Conservation (phyloP, 805 yeast species). For the Wickerhamiella hasegawae region DNA sequence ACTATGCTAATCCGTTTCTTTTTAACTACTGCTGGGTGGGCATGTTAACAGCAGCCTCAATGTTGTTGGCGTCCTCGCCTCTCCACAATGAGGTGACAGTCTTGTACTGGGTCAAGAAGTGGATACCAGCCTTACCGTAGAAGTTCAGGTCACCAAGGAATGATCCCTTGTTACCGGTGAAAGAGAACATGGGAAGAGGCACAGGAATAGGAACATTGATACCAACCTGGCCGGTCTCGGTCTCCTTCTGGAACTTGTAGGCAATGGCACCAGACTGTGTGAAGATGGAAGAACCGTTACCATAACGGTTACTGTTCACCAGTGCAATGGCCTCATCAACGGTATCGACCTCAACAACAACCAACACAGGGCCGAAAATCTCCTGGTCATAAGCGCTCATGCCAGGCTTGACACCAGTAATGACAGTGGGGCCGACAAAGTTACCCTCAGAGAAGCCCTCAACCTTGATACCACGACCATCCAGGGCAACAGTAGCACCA, state of each 20-base stretch:
- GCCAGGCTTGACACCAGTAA: conserved; percentile 46
- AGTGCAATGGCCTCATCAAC: conserved; percentile 53
- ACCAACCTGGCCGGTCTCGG: conserved; percentile 66
- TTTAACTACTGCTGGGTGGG: conserved; percentile 35
- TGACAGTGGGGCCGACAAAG: conserved; percentile 57
- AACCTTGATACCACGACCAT: conserved; percentile 39
- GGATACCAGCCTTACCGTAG: conserved; percentile 61
- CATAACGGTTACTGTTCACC: conserved; percentile 46
- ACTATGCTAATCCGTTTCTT: too few relatives aligned
- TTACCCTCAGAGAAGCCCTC: conserved; percentile 45
- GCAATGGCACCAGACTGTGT: conserved; percentile 57
- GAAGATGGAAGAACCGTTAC: conserved; percentile 58
- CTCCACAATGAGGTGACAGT: conserved; percentile 60
- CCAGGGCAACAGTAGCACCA: conserved; percentile 48
- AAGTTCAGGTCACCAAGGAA: conserved; percentile 68
- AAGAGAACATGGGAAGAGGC: conserved; percentile 67
- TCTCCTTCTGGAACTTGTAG: conserved; percentile 49
- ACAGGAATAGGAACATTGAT: conserved; percentile 69
- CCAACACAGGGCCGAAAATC: conserved; percentile 62
- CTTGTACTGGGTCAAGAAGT: conserved; percentile 59
- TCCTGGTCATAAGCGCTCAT: conserved; percentile 61
- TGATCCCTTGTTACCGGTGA: conserved; percentile 61
- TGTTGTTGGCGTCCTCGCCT: conserved; percentile 30
- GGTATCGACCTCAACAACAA: conserved; percentile 43
- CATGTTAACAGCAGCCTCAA: conserved; percentile 47